Percentiles rank a stretch among this genome's conserved stretches.
Conservation (phyloP, 2,329 filamentous ascomycete genomes). For the Fusarium sp. region DNA sequence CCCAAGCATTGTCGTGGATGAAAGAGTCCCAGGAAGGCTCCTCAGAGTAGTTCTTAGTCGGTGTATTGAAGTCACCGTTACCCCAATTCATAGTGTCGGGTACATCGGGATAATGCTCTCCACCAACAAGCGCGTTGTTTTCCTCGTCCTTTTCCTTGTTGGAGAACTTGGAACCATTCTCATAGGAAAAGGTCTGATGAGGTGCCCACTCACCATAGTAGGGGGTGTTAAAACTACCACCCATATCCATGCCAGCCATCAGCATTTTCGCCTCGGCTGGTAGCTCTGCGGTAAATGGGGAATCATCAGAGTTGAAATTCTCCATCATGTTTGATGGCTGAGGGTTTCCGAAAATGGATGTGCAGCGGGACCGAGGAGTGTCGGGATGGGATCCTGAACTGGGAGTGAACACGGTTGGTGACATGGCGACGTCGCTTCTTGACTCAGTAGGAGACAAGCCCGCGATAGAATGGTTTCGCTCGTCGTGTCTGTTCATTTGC, state of each 20-base stretch:
- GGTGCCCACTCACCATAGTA: conserved; percentile 22
- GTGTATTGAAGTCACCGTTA: conserved; percentile 10
- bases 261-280: conserved; percentile 60
- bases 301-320: conserved; percentile 44
- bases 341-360: conserved; percentile 32
- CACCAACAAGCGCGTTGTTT: background rate
- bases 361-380: conserved; percentile 37
- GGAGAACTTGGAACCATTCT: conserved; percentile 23
- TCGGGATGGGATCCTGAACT: conserved; percentile 44
- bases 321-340: conserved; percentile 41
- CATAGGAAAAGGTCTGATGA: conserved; percentile 15
- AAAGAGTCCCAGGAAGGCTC: conserved; percentile 51
- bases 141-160: conserved; percentile 38
- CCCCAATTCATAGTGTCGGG: conserved; percentile 23
- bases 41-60: conserved; percentile 37
- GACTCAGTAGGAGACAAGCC: conserved; percentile 34
- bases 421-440: conserved; percentile 29
- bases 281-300: conserved; percentile 58
- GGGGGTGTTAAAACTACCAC: conserved; percentile 16
- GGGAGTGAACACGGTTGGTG: conserved; percentile 49
- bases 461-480: conserved; percentile 39
- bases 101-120: conserved; percentile 30
- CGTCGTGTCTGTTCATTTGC: conserved; percentile 12
- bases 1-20: conserved; percentile 50
- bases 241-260: conserved; percentile 33